Conservation (phyloP, 768 basidiomycete species). For the Galerina marginata region DNA sequence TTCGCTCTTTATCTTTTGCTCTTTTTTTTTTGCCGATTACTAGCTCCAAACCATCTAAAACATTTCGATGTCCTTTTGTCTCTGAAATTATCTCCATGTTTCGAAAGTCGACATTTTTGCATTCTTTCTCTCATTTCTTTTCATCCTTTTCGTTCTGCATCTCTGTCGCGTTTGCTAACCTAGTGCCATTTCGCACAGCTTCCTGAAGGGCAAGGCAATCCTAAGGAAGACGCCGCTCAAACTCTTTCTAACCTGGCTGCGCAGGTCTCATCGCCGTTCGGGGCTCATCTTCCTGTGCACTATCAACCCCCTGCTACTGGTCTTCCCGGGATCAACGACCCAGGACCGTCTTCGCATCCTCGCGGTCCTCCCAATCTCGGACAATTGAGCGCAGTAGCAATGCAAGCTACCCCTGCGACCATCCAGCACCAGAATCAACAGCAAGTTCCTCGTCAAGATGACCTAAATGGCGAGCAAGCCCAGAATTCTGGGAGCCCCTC, state of each 20-base stretch:
- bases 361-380: conserved; percentile 69
- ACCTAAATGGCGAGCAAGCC: conserved; percentile 14
- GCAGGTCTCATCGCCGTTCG: conserved; percentile 50
- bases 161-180: not conserved
- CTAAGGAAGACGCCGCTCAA: conserved; percentile 68
- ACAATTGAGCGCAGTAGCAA: conserved; percentile 59
- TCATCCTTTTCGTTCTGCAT: conserved; percentile 3
- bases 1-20: not conserved
- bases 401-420: conserved; percentile 47
- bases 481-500: conserved; percentile 20
- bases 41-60: no score
- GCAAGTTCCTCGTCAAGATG: conserved; percentile 23
- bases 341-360: conserved; percentile 76
- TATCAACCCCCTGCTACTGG: conserved; percentile 38
- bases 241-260: conserved; percentile 42
- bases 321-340: conserved; percentile 62
- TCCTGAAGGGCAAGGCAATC: conserved; percentile 47
- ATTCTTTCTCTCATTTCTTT: not conserved
- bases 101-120: not conserved
- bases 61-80: not conserved
- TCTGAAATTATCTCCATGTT: not conserved
- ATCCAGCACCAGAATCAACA: conserved; percentile 28
- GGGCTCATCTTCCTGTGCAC: conserved; percentile 37
- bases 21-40: not conserved
- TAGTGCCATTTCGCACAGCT: conserved; percentile 35